A percentile compares a stretch with the other conserved stretches of the same genome.
Conservation (phyloP, 768 basidiomycete species). For the Floccularia luteovirens region DNA sequence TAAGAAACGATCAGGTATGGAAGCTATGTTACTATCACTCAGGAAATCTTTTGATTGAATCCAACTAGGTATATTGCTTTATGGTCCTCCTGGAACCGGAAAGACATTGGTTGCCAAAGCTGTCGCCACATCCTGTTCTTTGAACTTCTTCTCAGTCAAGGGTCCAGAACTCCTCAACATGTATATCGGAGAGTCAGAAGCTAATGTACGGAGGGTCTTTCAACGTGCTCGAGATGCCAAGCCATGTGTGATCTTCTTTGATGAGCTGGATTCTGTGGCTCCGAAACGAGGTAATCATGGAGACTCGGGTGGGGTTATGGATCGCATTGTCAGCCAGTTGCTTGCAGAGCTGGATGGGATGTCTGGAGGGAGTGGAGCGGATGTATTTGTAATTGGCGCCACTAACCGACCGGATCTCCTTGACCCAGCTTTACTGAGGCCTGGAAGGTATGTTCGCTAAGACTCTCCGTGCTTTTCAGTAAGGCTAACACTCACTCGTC, state of each 20-base stretch:
- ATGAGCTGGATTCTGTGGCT: slow-evolving; percentile 91
- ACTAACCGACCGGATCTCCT: slow-evolving; percentile 92
- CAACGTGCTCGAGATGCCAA: slow-evolving; percentile 86
- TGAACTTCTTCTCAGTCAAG: slow-evolving; percentile 97
- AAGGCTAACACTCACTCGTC: slow-evolving; percentile 6
- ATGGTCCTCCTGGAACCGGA: slow-evolving; percentile 94
- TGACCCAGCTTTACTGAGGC: slow-evolving; percentile 83
- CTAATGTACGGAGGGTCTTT: slow-evolving; percentile 91
- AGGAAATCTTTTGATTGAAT: not conserved
- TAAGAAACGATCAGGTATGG: slow-evolving; percentile 89
- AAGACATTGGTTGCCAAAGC: slow-evolving; percentile 95
- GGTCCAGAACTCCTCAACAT: slow-evolving; percentile 95
- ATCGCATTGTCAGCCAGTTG: slow-evolving; percentile 92
- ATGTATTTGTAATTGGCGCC: slow-evolving; percentile 93
- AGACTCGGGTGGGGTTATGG: slow-evolving; percentile 97
- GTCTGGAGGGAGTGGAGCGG: slow-evolving; percentile 51
- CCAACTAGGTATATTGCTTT: slow-evolving; percentile 71
- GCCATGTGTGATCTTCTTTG: slow-evolving; percentile 95
- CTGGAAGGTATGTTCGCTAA: slow-evolving; percentile 80
- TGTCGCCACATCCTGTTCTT: slow-evolving; percentile 88
- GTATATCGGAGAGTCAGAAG: slow-evolving; percentile 98
- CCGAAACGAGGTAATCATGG: slow-evolving; percentile 94
- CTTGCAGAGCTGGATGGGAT: slow-evolving; percentile 93
- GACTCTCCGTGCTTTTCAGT: slow-evolving; percentile 3
- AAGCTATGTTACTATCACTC: not conserved